These are phyloP conservation scores for Paramecium sexaurelia DNA, from an alignment of 73 alveolate genomes.

Conservation along the genomic window DNA sequence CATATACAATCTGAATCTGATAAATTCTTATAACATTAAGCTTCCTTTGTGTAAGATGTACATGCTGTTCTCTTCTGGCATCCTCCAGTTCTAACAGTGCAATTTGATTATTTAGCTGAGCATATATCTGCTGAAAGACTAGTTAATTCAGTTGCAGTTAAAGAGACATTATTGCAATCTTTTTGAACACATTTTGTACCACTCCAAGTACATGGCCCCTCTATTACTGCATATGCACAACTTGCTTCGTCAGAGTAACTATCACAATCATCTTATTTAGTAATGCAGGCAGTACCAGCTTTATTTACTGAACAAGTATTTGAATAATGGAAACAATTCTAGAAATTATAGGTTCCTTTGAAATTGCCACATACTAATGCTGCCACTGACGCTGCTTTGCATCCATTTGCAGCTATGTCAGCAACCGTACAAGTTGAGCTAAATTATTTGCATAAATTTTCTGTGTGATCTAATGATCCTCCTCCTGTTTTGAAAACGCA, in stretches of 20 bases:
- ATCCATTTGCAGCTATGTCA: background rate
- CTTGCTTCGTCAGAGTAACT: background rate
- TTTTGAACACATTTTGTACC: background rate
- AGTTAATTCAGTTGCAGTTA: background rate
- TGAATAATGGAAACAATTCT: background rate
- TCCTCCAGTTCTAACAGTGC: constrained; percentile 17
- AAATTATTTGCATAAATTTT: background rate
- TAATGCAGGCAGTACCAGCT: background rate
- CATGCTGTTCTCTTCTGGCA: background rate
- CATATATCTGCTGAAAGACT: background rate
- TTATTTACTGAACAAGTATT: background rate
- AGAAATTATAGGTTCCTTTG: background rate
- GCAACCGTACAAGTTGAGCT: background rate
- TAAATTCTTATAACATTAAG: background rate
- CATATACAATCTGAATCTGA: background rate
- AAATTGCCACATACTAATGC: background rate
- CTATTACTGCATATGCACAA: background rate
- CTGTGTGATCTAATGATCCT: background rate
- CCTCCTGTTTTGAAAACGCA: background rate
- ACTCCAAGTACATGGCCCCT: background rate
- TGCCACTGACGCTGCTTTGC: background rate
- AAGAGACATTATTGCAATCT: background rate
- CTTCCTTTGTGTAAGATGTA: background rate
- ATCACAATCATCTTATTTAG: background rate
- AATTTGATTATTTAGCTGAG: background rate